Percentiles rank a stretch among this genome's conserved stretches.
These are phyloP conservation scores for Alternaria rosae DNA, from an alignment of 2,329 filamentous ascomycete species.

Conservation along the genomic window DNA sequence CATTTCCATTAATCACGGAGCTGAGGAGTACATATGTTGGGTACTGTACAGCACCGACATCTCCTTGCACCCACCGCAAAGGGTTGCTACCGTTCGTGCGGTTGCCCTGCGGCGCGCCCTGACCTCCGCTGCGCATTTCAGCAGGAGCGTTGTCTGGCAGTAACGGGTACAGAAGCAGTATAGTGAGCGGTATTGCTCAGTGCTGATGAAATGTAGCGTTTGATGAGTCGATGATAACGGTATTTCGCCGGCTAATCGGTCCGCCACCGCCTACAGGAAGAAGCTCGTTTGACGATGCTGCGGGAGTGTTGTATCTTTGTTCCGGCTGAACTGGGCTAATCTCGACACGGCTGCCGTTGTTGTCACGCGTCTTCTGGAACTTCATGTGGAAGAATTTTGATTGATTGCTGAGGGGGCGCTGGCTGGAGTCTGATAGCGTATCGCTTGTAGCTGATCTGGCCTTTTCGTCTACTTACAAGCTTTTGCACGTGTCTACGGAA, in stretches of 20 bases:
- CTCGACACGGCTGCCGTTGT: not conserved
- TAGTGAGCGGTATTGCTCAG: constrained; percentile 37
- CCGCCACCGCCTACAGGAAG: constrained; percentile 28
- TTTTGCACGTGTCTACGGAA: not conserved
- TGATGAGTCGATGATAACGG: constrained; percentile 27
- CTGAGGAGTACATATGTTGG: constrained; percentile 26
- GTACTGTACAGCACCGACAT: constrained; percentile 2
- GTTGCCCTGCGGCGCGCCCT: constrained; percentile 19
- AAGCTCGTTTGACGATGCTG: constrained; percentile 10
- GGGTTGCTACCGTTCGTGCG: constrained; percentile 24
- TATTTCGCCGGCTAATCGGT: constrained; percentile 34
- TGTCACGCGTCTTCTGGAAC: not conserved
- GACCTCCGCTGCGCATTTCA: constrained; percentile 18
- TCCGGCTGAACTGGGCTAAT: constrained; percentile 22
- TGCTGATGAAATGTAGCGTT: constrained; percentile 23
- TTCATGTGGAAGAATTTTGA: not conserved
- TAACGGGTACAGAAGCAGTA: constrained; percentile 31
- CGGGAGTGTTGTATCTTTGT: constrained; percentile 20
- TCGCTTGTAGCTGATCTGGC: not conserved
- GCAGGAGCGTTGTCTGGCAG: constrained; percentile 10
- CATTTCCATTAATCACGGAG: not conserved
- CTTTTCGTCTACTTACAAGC: not conserved
- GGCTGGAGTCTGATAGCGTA: not conserved
- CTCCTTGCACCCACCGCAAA: not conserved
- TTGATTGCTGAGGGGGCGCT: constrained; percentile 9